Evolutionary conservation across 2,329 filamentous ascomycete species (phyloP), one percentile per base, ranked within the genome.

Genomic region (Fusarium lateritium): DNA sequence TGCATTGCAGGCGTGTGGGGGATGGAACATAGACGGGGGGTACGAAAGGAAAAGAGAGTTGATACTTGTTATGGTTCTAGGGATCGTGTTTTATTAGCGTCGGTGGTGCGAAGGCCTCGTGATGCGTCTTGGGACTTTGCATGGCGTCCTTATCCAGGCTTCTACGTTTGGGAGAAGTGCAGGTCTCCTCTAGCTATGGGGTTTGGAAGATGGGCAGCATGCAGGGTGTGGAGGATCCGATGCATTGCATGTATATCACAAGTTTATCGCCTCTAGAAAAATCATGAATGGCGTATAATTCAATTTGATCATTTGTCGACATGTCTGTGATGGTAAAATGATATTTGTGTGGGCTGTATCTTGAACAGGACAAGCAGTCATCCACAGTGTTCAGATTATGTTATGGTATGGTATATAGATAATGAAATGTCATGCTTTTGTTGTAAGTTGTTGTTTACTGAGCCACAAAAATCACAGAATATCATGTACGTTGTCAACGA

Each of bases 101-200:
- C 43, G 50, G 49, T 64, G 52, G 52, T n/a, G 60, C 57, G 46
- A 40, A 50, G 36, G 34, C 62, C 54, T 47, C 34, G 46, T 57
- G 49, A 55, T 58, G 62, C 33, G 50, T 45, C 53, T 63, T 49
- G 61, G 60, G 60, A 60, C 34, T 40, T 39, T 31, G 42, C 47
- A 49, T 26, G 19, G 24, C 36, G 44, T 54, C 38, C 24, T 52
- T 42, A 11, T 63, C 24, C 28, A 34, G 21, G 49, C 38, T 44
- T 44, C 50, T 54, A 64, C 55, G 61, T 53, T 52, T 31, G 50
- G 64, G 73, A 73, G 77, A 77, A 76, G 77, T 79, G 77, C 77
- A 79, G 77, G 73, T 77, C 77, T 78, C 64, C 34, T 56, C 44
- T 57, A 60, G 67, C 59, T 52, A 44, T 28, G 33, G 59, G 55